These are phyloP conservation scores for Lactarius pseudohatsudake DNA, from an alignment of 768 basidiomycete genomes.

Conservation along the genomic window DNA sequence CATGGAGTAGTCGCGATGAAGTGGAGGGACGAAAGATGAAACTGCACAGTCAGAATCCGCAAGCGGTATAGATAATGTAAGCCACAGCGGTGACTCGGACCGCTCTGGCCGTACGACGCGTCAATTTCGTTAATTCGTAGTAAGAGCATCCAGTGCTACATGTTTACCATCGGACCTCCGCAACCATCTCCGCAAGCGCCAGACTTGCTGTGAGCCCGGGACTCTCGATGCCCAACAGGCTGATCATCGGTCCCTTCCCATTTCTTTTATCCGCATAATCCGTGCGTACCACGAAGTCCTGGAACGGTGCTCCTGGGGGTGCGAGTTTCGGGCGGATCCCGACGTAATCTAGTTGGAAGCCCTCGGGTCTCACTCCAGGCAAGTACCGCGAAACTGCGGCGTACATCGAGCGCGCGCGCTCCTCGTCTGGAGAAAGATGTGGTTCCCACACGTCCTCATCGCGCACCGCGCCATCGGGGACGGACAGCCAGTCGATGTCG, in stretches of 20 bases:
- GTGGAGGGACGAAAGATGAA: neutral
- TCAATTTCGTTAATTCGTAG: too few relatives aligned
- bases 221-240: constrained; percentile 86
- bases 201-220: constrained; percentile 88
- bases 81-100: neutral
- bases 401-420: constrained; percentile 63
- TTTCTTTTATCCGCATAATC: constrained; percentile 46
- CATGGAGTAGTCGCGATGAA: neutral
- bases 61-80: neutral
- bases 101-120: too few relatives aligned
- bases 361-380: constrained; percentile 56
- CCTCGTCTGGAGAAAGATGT: constrained; percentile 63
- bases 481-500: constrained; percentile 83
- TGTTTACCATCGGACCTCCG: too few relatives aligned
- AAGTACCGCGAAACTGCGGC: constrained; percentile 72
- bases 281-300: constrained; percentile 76
- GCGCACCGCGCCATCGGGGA: constrained; percentile 43
- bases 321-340: constrained; percentile 89
- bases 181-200: constrained; percentile 83
- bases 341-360: constrained; percentile 77
- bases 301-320: constrained; percentile 69
- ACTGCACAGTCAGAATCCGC: neutral
- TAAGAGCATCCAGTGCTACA: too few relatives aligned
- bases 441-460: constrained; percentile 75
- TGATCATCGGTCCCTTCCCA: constrained; percentile 60